Conservation (phyloP, 139 green algal genomes). For the Desmodesmus armatus region DNA sequence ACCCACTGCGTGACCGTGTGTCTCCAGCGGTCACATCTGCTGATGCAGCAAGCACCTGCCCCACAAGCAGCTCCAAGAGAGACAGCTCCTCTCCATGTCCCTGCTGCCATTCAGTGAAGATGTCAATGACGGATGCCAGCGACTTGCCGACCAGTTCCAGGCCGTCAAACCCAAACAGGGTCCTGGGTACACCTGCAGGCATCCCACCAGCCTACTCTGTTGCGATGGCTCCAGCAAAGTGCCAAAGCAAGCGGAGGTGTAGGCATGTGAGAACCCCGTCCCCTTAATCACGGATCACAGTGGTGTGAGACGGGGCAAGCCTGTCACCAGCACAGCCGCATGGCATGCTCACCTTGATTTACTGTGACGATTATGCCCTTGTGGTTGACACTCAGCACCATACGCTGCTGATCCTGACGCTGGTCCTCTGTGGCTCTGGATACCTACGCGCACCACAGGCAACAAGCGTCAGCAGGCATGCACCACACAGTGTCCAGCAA, state of each 20-base stretch:
- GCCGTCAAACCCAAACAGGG: neutral
- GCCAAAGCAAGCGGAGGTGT: neutral
- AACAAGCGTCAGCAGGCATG: neutral
- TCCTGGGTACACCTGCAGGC: neutral
- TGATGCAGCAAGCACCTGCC: neutral
- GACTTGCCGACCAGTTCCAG: neutral
- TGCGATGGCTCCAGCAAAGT: neutral
- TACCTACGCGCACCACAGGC: slow-evolving; percentile 11
- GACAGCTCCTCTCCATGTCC: neutral
- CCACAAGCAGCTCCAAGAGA: neutral
- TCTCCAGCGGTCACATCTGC: neutral
- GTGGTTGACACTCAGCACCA: slow-evolving; percentile 35
- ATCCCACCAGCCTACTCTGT: neutral
- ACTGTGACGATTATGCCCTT: slow-evolving; percentile 13
- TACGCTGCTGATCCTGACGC: slow-evolving; percentile 12
- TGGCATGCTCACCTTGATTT: neutral
- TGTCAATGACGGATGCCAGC: neutral
- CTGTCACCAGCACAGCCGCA: neutral
- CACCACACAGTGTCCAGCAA: neutral
- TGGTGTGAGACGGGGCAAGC: neutral
- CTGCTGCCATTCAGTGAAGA: slow-evolving; percentile 8
- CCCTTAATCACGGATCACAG: neutral
- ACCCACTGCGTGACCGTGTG: too few species aligned
- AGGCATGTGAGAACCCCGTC: too few species aligned
- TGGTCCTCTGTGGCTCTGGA: neutral